A percentile compares a stretch with the other conserved stretches of the same genome.
phyloP scores from a whole-genome alignment of 2,329 filamentous ascomycete genomes.

The Albifimbria verrucaria region DNA sequence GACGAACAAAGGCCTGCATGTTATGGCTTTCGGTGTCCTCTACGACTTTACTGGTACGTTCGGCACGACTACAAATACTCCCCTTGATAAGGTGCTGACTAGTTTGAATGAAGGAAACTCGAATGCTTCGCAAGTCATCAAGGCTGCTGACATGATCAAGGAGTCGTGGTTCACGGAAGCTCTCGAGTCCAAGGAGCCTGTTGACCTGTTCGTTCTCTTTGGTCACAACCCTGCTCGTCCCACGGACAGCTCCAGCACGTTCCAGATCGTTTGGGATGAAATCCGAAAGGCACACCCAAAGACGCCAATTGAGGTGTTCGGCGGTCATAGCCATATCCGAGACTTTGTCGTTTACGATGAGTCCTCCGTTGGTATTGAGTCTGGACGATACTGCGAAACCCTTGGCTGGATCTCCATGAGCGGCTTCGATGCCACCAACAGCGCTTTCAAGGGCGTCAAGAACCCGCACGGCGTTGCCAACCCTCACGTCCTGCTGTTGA shows the following conservation, averaged over 20 bases:
- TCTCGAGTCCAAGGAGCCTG: conserved; percentile 47
- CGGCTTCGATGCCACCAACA: conserved; percentile 49
- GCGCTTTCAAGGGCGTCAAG: conserved; percentile 32
- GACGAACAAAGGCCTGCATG: conserved; percentile 36
- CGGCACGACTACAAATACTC: conserved; percentile 16
- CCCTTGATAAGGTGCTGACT: not conserved
- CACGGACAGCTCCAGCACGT: conserved; percentile 39
- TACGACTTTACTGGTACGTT: conserved; percentile 47
- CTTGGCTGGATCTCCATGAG: conserved; percentile 64
- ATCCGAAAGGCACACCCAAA: conserved; percentile 55
- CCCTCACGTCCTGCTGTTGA: conserved; percentile 36
- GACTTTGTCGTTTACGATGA: conserved; percentile 64
- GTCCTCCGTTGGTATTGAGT: conserved; percentile 58
- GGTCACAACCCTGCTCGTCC: conserved; percentile 60
- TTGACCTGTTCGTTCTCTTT: conserved; percentile 62
- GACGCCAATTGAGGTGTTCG: conserved; percentile 62
- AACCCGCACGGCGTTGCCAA: conserved; percentile 35
- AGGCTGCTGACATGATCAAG: conserved; percentile 46
- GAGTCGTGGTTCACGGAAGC: conserved; percentile 60
- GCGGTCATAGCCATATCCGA: conserved; percentile 62
- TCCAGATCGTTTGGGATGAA: conserved; percentile 47
- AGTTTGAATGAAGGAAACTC: conserved; percentile 43
- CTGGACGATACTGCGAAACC: conserved; percentile 66
- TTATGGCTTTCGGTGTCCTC: conserved; percentile 43
- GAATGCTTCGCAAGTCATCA: conserved; percentile 59